These are phyloP conservation scores for Fusarium buxicola DNA, from an alignment of 2,329 filamentous ascomycete genomes.

Conservation along the genomic window DNA sequence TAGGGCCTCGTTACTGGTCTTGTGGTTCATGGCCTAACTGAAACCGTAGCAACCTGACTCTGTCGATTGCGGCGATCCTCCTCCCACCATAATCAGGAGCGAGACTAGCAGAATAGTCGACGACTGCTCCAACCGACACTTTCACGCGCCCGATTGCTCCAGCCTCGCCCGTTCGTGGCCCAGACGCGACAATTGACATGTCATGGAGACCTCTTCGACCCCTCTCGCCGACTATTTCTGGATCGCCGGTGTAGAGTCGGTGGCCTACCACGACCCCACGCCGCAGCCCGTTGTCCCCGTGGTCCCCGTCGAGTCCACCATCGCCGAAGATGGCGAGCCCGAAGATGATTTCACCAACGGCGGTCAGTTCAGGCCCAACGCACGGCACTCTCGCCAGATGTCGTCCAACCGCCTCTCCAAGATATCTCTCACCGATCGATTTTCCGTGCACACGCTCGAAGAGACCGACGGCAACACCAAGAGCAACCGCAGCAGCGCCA, in stretches of 20 bases:
- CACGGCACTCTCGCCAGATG: conserved; percentile 70
- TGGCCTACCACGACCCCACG: conserved; percentile 70
- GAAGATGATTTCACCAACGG: conserved; percentile 55
- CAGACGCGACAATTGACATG: conserved; percentile 53
- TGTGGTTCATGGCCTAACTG: conserved; percentile 39
- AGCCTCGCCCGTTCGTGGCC: conserved; percentile 41
- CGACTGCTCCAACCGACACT: conserved; percentile 11
- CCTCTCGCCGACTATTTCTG: conserved; percentile 81
- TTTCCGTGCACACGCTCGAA: conserved; percentile 67
- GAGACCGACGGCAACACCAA: conserved; percentile 68
- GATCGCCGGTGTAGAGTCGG: conserved; percentile 77
- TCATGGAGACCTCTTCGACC: conserved; percentile 71
- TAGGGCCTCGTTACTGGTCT: conserved; percentile 22
- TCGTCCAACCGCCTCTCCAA: conserved; percentile 70
- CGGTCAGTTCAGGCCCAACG: conserved; percentile 40
- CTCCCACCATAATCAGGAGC: conserved; percentile 24
- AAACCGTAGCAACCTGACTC: conserved; percentile 39
- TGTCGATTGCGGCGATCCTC: conserved; percentile 22
- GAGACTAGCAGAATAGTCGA: conserved; percentile 20
- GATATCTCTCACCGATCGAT: conserved; percentile 61
- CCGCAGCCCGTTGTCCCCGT: conserved; percentile 41
- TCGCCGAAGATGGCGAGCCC: conserved; percentile 71
- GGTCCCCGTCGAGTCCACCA: conserved; percentile 65
- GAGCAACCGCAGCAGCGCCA: conserved; percentile 75
- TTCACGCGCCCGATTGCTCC: conserved; percentile 11